Evolutionary conservation across 2,329 filamentous ascomycete species (phyloP), one percentile per base, ranked within the genome.

Genomic region (Claviceps quebecensis): DNA sequence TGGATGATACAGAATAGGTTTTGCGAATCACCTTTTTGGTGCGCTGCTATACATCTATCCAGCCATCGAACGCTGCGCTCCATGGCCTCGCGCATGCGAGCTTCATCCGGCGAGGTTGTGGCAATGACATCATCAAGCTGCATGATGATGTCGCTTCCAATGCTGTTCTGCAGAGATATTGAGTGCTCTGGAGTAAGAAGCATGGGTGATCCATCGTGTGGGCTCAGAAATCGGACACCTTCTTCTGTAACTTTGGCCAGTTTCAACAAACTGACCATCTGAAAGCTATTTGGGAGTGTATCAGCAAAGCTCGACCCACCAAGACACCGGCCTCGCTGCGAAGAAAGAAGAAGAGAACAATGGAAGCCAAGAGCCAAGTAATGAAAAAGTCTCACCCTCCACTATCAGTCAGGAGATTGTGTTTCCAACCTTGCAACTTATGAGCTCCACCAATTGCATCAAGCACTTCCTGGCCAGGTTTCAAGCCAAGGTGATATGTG

Each of bases 1-100:
- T 98, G 93, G 58, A 98, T 96, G 62, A 98, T 98, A 68, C 94
- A 98, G 68, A 98, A 98, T 5, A 98, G 76, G 61, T 96, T 98
- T 67, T 98, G 93, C 1, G 75, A 75, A 34, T 84, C 77, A 0
- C 89, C 87, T 52, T 90, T 85, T 63, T 83, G 80, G 72, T 98
- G 94, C 4, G 90, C 89, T 11, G 82, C 81, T 41, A 97, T 91
- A 67, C 93, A 98, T 50, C 93, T 81, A 69, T 98, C 94, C 5
- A 98, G 77, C 94, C 94, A 98, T 40, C 94, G 81, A 7, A 98
- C 81, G 51, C 88, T 95, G 51, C 93, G 84, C 62, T 93, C 78
- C 90, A 96, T 97, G 48, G 93, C 93, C 67, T 95, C 88, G 55
- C 84, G 80, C 80, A 98, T 97, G 50, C 94, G 84, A 19, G 74